These are phyloP conservation scores for Cryphonectria radicalis DNA, from an alignment of 2,329 filamentous ascomycete genomes.

Conservation along the genomic window DNA sequence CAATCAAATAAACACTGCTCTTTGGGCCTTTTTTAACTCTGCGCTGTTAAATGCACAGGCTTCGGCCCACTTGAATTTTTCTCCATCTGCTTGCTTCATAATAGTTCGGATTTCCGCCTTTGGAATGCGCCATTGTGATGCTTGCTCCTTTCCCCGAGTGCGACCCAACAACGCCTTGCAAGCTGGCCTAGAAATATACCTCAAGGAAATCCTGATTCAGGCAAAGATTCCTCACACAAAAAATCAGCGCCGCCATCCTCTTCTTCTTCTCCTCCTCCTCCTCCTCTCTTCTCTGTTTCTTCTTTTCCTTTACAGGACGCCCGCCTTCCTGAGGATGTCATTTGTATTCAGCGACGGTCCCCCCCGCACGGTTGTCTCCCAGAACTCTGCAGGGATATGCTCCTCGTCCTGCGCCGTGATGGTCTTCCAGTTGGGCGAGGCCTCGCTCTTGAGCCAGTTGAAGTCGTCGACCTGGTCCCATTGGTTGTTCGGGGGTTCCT, in stretches of 20 bases:
- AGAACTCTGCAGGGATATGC: constrained; percentile 62
- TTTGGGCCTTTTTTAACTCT: background rate
- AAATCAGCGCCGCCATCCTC: background rate
- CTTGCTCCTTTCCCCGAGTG: background rate
- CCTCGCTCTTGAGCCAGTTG: constrained; percentile 88
- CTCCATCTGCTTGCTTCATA: background rate
- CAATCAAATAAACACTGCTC: background rate
- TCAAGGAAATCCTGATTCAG: background rate
- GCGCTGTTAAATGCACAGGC: background rate
- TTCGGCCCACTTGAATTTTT: background rate
- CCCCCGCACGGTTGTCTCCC: constrained; percentile 70
- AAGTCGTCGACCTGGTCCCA: constrained; percentile 97
- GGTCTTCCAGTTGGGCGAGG: constrained; percentile 86
- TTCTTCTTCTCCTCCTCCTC: no score
- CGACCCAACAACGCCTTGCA: constrained; percentile 8
- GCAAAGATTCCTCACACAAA: no score
- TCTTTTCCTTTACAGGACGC: constrained; percentile 37
- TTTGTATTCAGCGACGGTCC: constrained; percentile 64
- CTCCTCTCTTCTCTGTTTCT: no score
- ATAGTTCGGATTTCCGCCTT: background rate
- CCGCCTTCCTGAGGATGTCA: constrained; percentile 64
- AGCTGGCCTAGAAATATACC: background rate
- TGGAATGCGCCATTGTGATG: constrained; percentile 1
- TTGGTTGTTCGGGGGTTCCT: constrained; percentile 58
- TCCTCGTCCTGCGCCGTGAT: constrained; percentile 61